Evolutionary conservation across 2,329 filamentous ascomycete genomes (phyloP), one percentile per base, ranked within the genome.

Genomic region (Ceratocystis albifundus): DNA sequence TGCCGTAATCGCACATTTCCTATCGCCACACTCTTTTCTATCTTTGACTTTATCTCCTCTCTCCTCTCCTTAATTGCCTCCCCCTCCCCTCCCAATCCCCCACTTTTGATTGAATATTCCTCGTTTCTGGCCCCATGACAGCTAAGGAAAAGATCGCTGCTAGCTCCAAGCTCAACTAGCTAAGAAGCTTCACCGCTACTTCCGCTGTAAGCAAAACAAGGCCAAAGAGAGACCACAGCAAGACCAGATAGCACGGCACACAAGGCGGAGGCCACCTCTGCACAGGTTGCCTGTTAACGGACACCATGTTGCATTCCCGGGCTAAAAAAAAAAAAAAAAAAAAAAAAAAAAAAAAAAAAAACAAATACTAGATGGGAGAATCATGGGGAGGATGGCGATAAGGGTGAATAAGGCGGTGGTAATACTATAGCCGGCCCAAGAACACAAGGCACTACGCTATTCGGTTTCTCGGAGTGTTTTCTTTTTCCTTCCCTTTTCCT

Each of bases 111-210:
- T n/a, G 55, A 59, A 59, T 59, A 15, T 59, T 59, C 28, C 32
- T 59, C 28, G 55, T 30, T 30, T 59, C 55, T 36, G 28, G 30
- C 28, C 55, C 55, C 55, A 36, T 36, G 55, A 59, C 55, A 59
- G 55, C 55, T 59, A 36, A 30, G 7, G 30, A 59, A 10, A 36
- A 36, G 55, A 59, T 59, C 55, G 17, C 55, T 32, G 30, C 25
- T 17, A 36, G 55, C 30, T 59, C 55, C 20, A 59, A 59, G 55
- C 55, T 59, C 55, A 30, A 41, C 25, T 25, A 59, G 28, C 55
- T 59, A 32, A n/a, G 55, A 55, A 59, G 55, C 55, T 59, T 59
- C 55, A 59, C 55, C 55, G 55, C 55, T 59, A 59, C 55, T 59
- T 59, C 32, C 55, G 36, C 15, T 36, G 55, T 25, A 25, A 28